Conservation (phyloP, 2,329 filamentous ascomycete species). For the Trichoderma sp. region DNA sequence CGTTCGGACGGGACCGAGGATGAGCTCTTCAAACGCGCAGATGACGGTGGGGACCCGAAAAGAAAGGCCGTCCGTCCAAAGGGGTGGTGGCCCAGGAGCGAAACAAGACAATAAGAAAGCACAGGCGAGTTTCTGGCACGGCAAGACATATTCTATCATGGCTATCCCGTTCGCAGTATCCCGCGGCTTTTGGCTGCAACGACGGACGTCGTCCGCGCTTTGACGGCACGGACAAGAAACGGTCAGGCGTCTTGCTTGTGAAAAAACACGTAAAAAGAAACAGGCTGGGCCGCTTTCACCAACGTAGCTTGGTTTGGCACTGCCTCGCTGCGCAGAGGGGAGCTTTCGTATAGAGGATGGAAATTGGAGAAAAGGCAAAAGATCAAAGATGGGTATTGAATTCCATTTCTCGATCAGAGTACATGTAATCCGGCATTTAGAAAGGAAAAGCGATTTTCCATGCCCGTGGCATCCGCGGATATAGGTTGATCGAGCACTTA, state of each 20-base stretch:
- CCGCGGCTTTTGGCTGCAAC: not conserved
- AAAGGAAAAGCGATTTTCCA: not conserved
- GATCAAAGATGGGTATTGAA: not conserved
- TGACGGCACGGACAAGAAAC: not conserved
- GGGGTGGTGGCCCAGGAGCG: slow-evolving; percentile 15
- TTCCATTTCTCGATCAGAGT: not conserved
- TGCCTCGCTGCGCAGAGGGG: not conserved
- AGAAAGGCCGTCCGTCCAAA: not conserved
- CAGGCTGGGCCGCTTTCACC: slow-evolving; percentile 4
- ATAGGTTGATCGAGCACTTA: not conserved
- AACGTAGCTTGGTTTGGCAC: slow-evolving; percentile 10
- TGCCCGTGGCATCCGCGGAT: slow-evolving; percentile 7
- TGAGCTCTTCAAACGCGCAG: slow-evolving; percentile 1
- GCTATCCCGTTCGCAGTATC: slow-evolving; percentile 22
- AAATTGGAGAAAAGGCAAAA: not conserved
- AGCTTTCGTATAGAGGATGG: not conserved
- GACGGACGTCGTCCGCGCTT: slow-evolving; percentile 3
- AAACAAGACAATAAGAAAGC: not conserved
- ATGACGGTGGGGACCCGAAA: slow-evolving; percentile 17
- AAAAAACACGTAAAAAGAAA: not conserved
- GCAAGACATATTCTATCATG: slow-evolving; percentile 14
- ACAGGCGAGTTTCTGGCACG: slow-evolving; percentile 17
- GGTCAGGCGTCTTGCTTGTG: not conserved
- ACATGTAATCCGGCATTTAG: not conserved
- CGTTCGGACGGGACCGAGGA: slow-evolving; percentile 15